phyloP scores from a whole-genome alignment of 2,329 filamentous ascomycete genomes.

The Fusarium azukiicola region DNA sequence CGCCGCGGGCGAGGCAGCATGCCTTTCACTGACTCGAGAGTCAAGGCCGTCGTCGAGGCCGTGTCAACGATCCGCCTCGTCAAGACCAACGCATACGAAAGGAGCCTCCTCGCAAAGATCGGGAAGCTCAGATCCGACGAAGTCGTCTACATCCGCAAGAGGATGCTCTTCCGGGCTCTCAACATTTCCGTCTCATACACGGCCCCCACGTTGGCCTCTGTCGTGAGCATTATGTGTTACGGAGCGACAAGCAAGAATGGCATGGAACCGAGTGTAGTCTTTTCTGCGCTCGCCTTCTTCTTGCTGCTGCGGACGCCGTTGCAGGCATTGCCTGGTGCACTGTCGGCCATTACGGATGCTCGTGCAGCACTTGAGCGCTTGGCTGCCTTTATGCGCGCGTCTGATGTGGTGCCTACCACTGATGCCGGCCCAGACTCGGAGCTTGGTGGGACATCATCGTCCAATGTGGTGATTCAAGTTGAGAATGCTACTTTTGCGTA shows the following conservation, averaged over 20 bases:
- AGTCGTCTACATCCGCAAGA: conserved; percentile 38
- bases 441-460: background rate
- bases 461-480: conserved; percentile 4
- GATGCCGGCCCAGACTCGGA: background rate
- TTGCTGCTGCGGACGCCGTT: conserved; percentile 34
- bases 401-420: background rate
- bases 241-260: conserved; percentile 33
- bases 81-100: conserved; percentile 42
- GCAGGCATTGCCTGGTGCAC: conserved; percentile 23
- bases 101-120: conserved; percentile 37
- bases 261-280: conserved; percentile 35
- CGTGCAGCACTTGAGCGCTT: conserved; percentile 35
- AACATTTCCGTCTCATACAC: conserved; percentile 40
- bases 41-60: too few relatives aligned
- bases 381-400: conserved; percentile 31
- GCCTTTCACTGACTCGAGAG: too few relatives aligned
- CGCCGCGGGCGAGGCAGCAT: too few relatives aligned
- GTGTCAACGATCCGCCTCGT: conserved; percentile 32
- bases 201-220: conserved; percentile 30
- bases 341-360: conserved; percentile 39
- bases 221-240: conserved; percentile 40
- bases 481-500: conserved; percentile 30
- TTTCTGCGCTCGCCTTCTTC: conserved; percentile 34
- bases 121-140: conserved; percentile 37
- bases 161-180: conserved; percentile 39